Conservation (phyloP, 352 stramenopile species). For the Phytopythium litorale region DNA sequence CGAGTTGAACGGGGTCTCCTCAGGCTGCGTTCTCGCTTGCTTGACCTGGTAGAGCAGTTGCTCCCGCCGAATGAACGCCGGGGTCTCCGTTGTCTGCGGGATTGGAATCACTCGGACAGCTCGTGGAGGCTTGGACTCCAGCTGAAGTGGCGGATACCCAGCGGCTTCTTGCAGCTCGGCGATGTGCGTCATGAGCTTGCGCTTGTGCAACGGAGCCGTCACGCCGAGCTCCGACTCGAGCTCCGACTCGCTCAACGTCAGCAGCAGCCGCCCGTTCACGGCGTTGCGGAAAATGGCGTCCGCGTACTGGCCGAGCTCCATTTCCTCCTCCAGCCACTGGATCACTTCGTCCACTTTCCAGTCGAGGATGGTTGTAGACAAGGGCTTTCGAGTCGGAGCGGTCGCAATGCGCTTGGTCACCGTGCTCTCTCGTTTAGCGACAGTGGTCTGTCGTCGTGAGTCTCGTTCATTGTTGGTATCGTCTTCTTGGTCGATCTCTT, state of each 20-base stretch:
- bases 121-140: not conserved
- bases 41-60: conserved; percentile 34
- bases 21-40: not conserved
- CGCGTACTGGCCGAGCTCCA: conserved; percentile 44
- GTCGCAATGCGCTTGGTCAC: not conserved
- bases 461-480: not conserved
- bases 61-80: conserved; percentile 36
- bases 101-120: not conserved
- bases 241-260: conserved; percentile 36
- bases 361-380: conserved; percentile 20
- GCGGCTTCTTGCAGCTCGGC: conserved; percentile 33
- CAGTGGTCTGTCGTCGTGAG: too few species aligned
- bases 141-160: conserved; percentile 10
- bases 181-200: conserved; percentile 45
- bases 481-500: not conserved
- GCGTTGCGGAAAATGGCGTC: conserved; percentile 29
- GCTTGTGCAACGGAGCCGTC: conserved; percentile 29
- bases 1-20: conserved; percentile 3
- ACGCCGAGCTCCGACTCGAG: conserved; percentile 33
- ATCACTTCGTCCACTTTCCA: conserved; percentile 55
- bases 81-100: conserved; percentile 14
- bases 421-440: not conserved
- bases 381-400: not conserved
- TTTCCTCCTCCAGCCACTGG: conserved; percentile 38
- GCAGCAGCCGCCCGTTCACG: conserved; percentile 37